phyloP scores from a whole-genome alignment of 768 basidiomycete species.

The Goffeauzyma gilvescens region DNA sequence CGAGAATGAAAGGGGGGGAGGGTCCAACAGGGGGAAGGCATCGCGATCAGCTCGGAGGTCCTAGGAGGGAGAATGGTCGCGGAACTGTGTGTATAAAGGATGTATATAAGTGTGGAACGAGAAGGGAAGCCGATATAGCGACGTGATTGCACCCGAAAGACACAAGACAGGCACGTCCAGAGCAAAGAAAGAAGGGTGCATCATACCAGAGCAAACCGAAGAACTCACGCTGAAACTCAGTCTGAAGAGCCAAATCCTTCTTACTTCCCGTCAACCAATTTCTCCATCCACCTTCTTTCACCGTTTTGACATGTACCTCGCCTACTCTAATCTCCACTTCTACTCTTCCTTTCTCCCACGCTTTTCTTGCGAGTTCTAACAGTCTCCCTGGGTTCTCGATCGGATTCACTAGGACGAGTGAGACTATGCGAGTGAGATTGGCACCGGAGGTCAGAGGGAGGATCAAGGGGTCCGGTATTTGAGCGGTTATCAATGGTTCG shows the following conservation, averaged over 20 bases:
- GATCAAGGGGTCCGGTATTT: neutral
- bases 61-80: neutral
- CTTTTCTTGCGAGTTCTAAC: constrained; percentile 17
- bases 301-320: constrained; percentile 10
- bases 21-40: neutral
- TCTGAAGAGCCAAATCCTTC: constrained; percentile 15
- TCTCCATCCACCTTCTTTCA: constrained; percentile 14
- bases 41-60: neutral
- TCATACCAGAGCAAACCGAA: neutral
- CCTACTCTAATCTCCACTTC: constrained; percentile 12
- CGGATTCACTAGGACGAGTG: constrained; percentile 6
- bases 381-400: constrained; percentile 14
- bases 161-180: no score
- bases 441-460: neutral
- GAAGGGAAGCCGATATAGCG: no score
- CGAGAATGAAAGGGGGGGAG: constrained; percentile 3
- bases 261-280: constrained; percentile 15
- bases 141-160: no score
- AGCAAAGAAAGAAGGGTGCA: neutral
- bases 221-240: constrained; percentile 25
- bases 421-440: constrained; percentile 9
- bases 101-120: constrained; percentile 11
- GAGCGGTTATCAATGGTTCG: neutral
- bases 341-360: constrained; percentile 18
- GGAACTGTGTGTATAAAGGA: neutral